Evolutionary conservation across 2,329 filamentous ascomycete genomes (phyloP).

Genomic region (Exophiala calicioides): DNA sequence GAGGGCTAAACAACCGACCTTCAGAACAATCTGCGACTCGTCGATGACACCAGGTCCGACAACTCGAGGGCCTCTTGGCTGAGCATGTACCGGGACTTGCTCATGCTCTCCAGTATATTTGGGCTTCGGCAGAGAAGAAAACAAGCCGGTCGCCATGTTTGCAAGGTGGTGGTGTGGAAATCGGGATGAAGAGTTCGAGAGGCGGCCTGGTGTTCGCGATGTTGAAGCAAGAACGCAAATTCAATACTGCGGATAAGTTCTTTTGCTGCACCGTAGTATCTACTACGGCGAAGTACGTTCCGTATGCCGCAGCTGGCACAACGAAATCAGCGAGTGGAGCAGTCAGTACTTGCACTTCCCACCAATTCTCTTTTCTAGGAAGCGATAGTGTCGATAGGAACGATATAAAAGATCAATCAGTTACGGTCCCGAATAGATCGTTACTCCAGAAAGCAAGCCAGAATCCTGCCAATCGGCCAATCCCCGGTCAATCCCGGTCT

Average conservation of each 20-base stretch:
- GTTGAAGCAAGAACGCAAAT: slow-evolving; percentile 7
- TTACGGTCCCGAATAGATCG: no score
- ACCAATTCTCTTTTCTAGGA: no score
- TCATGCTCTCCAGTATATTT: slow-evolving; percentile 91
- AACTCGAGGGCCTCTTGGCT: slow-evolving; percentile 78
- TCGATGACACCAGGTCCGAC: slow-evolving; percentile 77
- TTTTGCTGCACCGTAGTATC: neutral
- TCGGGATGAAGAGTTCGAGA: neutral
- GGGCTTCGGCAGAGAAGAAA: slow-evolving; percentile 80
- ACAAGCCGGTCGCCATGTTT: slow-evolving; percentile 63
- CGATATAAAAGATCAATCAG: no score
- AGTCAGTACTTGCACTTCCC: no score
- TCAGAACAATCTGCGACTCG: slow-evolving; percentile 80
- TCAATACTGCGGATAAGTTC: slow-evolving; percentile 7
- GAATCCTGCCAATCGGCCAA: no score
- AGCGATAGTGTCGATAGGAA: no score
- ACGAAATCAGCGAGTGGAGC: neutral
- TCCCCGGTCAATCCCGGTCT: no score
- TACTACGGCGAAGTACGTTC: neutral
- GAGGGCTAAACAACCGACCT: slow-evolving; percentile 46
- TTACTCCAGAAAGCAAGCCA: no score
- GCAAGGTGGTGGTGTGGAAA: neutral
- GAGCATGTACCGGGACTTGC: slow-evolving; percentile 68
- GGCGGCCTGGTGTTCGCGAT: neutral
- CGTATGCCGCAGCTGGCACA: neutral